phyloP scores from a whole-genome alignment of 2,329 filamentous ascomycete genomes.

The Xylaria sp. region DNA sequence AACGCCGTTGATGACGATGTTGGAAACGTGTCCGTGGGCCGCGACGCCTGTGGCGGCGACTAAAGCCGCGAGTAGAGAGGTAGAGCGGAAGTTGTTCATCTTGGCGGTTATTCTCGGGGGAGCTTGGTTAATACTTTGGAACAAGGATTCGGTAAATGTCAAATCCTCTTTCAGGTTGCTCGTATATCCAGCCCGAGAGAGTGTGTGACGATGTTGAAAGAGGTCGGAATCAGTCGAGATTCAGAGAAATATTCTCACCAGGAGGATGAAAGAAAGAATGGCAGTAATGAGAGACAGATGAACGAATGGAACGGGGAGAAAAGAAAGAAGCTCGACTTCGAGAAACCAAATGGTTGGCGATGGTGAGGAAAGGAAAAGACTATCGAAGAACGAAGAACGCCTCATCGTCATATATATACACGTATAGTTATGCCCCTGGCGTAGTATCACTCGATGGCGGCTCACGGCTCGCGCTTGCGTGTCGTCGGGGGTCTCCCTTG shows the following conservation, averaged over 20 bases:
- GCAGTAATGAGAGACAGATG: conserved; percentile 41
- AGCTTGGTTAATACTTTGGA: conserved; percentile 30
- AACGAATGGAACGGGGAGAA: conserved; percentile 37
- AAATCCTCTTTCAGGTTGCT: conserved; percentile 28
- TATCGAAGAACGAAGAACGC: conserved; percentile 16
- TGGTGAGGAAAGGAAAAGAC: conserved; percentile 26
- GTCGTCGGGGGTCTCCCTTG: conserved; percentile 36
- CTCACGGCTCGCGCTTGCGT: conserved; percentile 22
- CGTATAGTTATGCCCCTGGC: conserved; percentile 39
- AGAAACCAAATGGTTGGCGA: conserved; percentile 38
- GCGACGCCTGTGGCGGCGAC: conserved; percentile 45
- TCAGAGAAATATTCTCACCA: conserved; percentile 45
- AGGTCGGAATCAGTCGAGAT: conserved; percentile 42
- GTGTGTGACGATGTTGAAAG: conserved; percentile 2
- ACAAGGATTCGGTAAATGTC: conserved; percentile 17
- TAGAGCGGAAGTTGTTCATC: conserved; percentile 43
- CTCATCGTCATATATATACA: conserved; percentile 41
- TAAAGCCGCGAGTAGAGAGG: conserved; percentile 41
- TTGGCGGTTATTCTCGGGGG: conserved; percentile 30
- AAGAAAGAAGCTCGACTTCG: conserved; percentile 41
- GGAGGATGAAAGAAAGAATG: conserved; percentile 42
- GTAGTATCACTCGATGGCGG: conserved; percentile 12
- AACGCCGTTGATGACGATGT: conserved; percentile 58
- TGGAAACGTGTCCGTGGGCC: conserved; percentile 57
- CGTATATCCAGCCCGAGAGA: neutral